Base-by-base conservation (phyloP, 2,329 filamentous ascomycete genomes). In the Lachnellula occidentalis region DNA sequence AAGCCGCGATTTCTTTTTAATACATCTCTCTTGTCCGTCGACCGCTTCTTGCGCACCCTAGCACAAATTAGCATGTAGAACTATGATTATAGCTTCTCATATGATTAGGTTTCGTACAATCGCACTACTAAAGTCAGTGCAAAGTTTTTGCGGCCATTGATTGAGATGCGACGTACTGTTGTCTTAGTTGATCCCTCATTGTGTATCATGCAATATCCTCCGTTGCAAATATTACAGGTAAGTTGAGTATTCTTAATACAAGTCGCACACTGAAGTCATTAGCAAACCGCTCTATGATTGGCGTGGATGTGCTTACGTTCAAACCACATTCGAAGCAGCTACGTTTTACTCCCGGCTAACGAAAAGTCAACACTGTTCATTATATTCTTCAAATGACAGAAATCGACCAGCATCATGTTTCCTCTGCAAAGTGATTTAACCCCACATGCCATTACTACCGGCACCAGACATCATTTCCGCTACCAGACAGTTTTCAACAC, bases 241-340 rank as follows among this genome's bases (percentile, higher is more conserved):
- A 84, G 80, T 66, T 92, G 88, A 24, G 85, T 89, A 43, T 78
- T 72, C 24, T 80, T 74, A 65, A 90, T 89, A 72, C 92, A 96
- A 39, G 82, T 78, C 49, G 81, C 79, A 69, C 92, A 96, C 85
- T 91, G 60, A 2, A 8, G 5, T 9, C 15, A 45, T 62, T 39
- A 51, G 34, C 24, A 52, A 45, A 58, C 41, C 60, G 41, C n/a
- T 54, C 31, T 50, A 55, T 43, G 52, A 36, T 19, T 15, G n/a
- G 21, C 17, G 17, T 34, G 17, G 27, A 1, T 19, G 4, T 15
- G 69, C 82, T 74, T 73, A 90, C 87, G 57, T 88, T 92, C 58
- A 81, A 82, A 50, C 90, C 90, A 70, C 91, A 96, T 70, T 92
- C 90, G 80, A 89, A 94, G 74, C 91, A 96, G 65, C 90, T 82